Evolutionary conservation across 2,329 filamentous ascomycete genomes (phyloP).

Genomic region (Thielaviopsis euricoi): DNA sequence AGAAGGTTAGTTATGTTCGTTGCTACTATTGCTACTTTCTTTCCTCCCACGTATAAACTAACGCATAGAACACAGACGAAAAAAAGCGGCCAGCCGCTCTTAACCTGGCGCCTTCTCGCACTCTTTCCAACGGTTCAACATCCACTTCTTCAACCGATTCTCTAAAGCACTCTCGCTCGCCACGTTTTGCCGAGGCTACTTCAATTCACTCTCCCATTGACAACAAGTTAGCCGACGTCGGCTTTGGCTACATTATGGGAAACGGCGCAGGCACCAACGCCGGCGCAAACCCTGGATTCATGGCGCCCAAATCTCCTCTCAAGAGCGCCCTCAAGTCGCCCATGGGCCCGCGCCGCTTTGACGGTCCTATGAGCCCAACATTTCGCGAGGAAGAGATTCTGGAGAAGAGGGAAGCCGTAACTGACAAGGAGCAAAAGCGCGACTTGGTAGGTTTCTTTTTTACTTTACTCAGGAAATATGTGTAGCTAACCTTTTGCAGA

Average conservation of each 20-base stretch:
- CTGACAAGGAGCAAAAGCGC: slow-evolving; percentile 73
- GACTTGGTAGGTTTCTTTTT: slow-evolving; percentile 54
- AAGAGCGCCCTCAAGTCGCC: slow-evolving; percentile 85
- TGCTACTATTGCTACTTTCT: neutral
- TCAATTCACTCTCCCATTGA: slow-evolving; percentile 64
- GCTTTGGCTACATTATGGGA: slow-evolving; percentile 74
- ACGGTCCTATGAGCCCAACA: slow-evolving; percentile 75
- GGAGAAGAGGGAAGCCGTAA: slow-evolving; percentile 66
- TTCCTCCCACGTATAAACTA: slow-evolving; percentile 11
- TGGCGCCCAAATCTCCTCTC: slow-evolving; percentile 60
- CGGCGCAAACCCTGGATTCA: slow-evolving; percentile 15
- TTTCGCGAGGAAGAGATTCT: slow-evolving; percentile 76
- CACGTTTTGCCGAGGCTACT: slow-evolving; percentile 69
- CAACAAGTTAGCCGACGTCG: slow-evolving; percentile 57
- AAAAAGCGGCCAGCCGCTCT: slow-evolving; percentile 40
- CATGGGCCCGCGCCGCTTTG: slow-evolving; percentile 56
- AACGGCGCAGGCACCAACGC: slow-evolving; percentile 28
- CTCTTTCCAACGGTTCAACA: slow-evolving; percentile 32
- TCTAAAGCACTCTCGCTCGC: slow-evolving; percentile 53
- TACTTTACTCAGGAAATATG: slow-evolving; percentile 19
- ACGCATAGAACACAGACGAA: slow-evolving; percentile 25
- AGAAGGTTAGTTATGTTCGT: slow-evolving; percentile 24
- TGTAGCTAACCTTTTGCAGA: slow-evolving; percentile 33
- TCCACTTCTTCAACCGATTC: slow-evolving; percentile 33
- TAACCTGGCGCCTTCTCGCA: slow-evolving; percentile 33